Base-by-base conservation (phyloP, 164 flowering plant genomes). In the Cinnamomum micranthum region DNA sequence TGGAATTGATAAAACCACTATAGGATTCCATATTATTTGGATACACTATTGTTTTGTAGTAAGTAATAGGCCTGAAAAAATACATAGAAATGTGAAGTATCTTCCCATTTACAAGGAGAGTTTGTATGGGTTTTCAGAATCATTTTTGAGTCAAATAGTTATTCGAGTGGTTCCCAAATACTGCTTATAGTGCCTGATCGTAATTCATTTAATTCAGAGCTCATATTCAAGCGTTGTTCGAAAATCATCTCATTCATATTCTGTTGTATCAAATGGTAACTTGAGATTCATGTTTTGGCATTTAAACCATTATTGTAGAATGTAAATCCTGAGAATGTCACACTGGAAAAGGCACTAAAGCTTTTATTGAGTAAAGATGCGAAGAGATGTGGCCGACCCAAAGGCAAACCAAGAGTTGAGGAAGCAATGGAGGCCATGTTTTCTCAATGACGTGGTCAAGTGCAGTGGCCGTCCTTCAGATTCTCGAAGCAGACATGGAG, bases 311-410 rank as follows among this genome's bases (percentile, higher is more conserved):
- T 12, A 31, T 12, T 79, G 79, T 88, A 95, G 98, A 81, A 78
- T 65, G 1, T 86, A 82, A 76, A 88, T 35, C 91, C 97, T 6
- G 73, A 73, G 1, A 82, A 86, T 5, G 50, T 95, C 33, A 87
- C 86, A 11, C 33, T 95, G 22, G 93, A 92, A 66, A 90, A 87
- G 71, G 98, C 94, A 73, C 23, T 93, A 79, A 77, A 84, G 82
- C 79, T 88, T 66, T 80, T 95, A 78, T 70, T 76, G 5, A 62
- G 93, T 64, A 82, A 81, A 65, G 77, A 81, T 74, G 91, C 84
- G 1, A 92, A 73, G 75, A 80, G 70, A 69, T 66, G 74, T 73
- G 98, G 99, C 5, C 89, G 97, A 47, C 97, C 96, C 23, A 88
- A 85, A 81, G 72, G 74, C 15, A 81, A 81, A 65, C 74, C 81